phyloP scores from a whole-genome alignment of 306 rosid genomes.

The Acacia crassicarpa region DNA sequence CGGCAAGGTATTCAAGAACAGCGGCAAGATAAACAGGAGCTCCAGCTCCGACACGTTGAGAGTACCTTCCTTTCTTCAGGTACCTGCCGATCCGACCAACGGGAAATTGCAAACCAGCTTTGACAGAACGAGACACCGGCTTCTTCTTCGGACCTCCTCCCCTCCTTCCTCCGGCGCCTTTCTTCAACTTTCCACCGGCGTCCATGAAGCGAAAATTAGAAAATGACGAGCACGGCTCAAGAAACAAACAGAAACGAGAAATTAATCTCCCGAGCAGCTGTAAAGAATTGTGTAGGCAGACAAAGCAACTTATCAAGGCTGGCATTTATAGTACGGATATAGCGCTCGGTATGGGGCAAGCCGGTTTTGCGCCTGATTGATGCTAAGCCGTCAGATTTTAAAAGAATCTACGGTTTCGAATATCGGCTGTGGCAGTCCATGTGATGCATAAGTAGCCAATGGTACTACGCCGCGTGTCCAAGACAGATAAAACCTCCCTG shows the following conservation, averaged over 20 bases:
- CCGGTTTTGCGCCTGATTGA: background rate
- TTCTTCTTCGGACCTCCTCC: slow-evolving; percentile 12
- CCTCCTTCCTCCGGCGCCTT: slow-evolving; percentile 6
- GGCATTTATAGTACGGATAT: background rate
- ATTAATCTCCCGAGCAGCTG: background rate
- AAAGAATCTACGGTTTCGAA: background rate
- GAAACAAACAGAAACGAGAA: background rate
- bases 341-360: background rate
- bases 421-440: background rate
- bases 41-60: slow-evolving; percentile 1
- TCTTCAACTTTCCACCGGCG: slow-evolving; percentile 4
- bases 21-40: slow-evolving; percentile 11
- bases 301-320: background rate
- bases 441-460: background rate
- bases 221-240: no score
- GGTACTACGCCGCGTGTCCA: background rate
- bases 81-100: slow-evolving; percentile 6
- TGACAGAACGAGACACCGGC: slow-evolving; percentile 1
- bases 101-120: background rate
- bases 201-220: background rate
- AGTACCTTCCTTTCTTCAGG: background rate
- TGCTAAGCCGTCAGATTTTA: background rate
- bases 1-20: slow-evolving; percentile 1
- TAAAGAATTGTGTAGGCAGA: background rate
- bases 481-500: background rate